Evolutionary conservation across 1,284 basidiomycete genomes (phyloP).

Genomic region (Microbotryomycetes sp.): DNA sequence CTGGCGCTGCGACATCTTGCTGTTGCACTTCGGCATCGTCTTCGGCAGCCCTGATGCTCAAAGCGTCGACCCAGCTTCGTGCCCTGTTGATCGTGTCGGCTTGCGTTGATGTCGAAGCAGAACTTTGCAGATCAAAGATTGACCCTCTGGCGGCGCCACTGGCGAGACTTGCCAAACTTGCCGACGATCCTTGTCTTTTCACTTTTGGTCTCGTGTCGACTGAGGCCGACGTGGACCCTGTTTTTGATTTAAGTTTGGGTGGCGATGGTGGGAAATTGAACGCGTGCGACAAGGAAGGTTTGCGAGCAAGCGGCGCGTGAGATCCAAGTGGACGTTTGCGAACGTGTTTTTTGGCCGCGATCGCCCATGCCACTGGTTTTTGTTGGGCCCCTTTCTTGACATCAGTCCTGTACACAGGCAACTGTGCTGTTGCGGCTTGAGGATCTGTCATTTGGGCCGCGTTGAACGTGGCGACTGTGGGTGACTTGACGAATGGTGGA

Average conservation of each 20-base stretch:
- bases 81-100: not conserved
- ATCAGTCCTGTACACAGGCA: not conserved
- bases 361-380: slow-evolving; percentile 18
- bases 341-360: slow-evolving; percentile 33
- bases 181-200: not conserved
- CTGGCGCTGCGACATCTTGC: not conserved
- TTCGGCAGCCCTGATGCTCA: not conserved
- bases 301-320: slow-evolving; percentile 31
- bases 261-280: slow-evolving; percentile 31
- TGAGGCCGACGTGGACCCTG: no score
- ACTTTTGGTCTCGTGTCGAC: not conserved
- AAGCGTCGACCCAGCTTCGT: not conserved
- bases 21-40: not conserved
- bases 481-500: not conserved
- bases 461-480: not conserved
- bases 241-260: slow-evolving; percentile 4
- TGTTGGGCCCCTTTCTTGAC: not conserved
- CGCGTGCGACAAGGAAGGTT: slow-evolving; percentile 23
- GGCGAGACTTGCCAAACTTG: not conserved
- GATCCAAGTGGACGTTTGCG: slow-evolving; percentile 29
- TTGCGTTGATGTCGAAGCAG: slow-evolving; percentile 1
- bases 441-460: not conserved
- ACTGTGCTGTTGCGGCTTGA: not conserved
- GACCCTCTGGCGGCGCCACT: not conserved
- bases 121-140: slow-evolving; percentile 5